Evolutionary conservation across 2,329 filamentous ascomycete species (phyloP).

Genomic region (Cordyceps fumosorosea): DNA sequence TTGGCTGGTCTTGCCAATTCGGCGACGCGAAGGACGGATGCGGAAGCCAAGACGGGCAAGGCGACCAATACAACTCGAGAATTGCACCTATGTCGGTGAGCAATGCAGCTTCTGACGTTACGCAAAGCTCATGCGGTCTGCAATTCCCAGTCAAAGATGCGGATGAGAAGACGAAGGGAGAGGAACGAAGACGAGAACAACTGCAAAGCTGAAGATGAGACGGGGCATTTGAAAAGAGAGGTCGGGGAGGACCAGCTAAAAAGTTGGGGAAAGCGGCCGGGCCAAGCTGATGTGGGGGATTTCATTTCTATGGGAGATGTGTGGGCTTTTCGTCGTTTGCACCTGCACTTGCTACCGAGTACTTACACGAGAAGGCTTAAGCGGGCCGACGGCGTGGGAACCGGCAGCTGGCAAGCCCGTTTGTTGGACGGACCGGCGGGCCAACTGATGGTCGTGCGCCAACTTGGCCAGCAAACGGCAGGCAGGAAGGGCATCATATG

Average conservation of each 20-base stretch:
- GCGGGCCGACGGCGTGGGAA: not conserved
- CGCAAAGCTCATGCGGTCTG: not conserved
- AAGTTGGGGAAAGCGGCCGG: not conserved
- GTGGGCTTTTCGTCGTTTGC: too few relatives aligned
- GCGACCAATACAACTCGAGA: not conserved
- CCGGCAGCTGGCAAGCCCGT: not conserved
- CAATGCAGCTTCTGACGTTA: not conserved
- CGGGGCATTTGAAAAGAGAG: not conserved
- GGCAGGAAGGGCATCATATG: too few relatives aligned
- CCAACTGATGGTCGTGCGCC: not conserved
- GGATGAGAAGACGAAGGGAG: not conserved
- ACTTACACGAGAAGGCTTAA: not conserved
- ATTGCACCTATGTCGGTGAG: not conserved
- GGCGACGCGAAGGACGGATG: not conserved
- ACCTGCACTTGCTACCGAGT: not conserved
- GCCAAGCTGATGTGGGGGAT: not conserved
- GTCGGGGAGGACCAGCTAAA: not conserved
- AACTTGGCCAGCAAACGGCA: not conserved
- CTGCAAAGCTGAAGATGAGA: not conserved
- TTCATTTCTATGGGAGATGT: too few relatives aligned
- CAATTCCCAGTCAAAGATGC: not conserved
- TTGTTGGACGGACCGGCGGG: constrained; percentile 9
- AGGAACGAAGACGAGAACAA: not conserved
- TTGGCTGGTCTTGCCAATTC: too few relatives aligned
- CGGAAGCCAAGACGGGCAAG: not conserved